phyloP scores from a whole-genome alignment of 2,329 filamentous ascomycete genomes.

The Sphaerulina populicola region DNA sequence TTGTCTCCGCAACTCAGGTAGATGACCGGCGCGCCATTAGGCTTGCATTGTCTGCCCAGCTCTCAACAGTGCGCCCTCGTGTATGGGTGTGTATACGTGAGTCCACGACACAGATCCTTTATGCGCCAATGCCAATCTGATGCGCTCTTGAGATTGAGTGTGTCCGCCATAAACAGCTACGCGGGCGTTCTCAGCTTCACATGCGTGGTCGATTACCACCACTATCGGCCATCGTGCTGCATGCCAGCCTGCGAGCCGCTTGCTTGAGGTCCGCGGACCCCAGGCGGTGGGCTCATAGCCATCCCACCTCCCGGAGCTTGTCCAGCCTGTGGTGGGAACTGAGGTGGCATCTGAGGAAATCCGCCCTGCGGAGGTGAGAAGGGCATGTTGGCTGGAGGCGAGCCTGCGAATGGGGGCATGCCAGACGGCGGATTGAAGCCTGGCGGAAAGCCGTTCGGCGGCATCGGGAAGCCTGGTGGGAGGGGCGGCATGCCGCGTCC shows the following conservation, averaged over 20 bases:
- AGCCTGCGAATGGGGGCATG: slow-evolving; percentile 25
- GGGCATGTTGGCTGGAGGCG: slow-evolving; percentile 21
- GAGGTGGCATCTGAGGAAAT: slow-evolving; percentile 15
- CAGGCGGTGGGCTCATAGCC: slow-evolving; percentile 15
- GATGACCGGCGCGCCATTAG: no score
- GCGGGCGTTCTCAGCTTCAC: background rate
- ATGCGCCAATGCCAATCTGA: no score
- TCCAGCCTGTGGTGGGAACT: slow-evolving; percentile 15
- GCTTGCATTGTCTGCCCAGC: no score
- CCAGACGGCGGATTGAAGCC: slow-evolving; percentile 29
- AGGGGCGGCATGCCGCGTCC: slow-evolving; percentile 24
- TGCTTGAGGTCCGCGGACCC: slow-evolving; percentile 16
- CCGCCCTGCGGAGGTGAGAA: slow-evolving; percentile 31
- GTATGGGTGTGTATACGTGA: no score
- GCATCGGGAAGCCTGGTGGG: slow-evolving; percentile 34
- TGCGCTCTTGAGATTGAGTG: no score
- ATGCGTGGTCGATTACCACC: background rate
- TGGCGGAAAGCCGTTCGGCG: slow-evolving; percentile 32
- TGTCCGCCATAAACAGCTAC: no score
- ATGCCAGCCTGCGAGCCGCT: slow-evolving; percentile 9
- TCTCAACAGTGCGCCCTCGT: no score
- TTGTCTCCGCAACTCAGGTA: no score
- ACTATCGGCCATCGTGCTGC: slow-evolving; percentile 7
- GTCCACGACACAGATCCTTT: no score
- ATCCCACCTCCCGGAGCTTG: slow-evolving; percentile 15